Evolutionary conservation across 2,329 filamentous ascomycete species (phyloP), one percentile per base, ranked within the genome.

Genomic region (Tolypocladium inflatum): DNA sequence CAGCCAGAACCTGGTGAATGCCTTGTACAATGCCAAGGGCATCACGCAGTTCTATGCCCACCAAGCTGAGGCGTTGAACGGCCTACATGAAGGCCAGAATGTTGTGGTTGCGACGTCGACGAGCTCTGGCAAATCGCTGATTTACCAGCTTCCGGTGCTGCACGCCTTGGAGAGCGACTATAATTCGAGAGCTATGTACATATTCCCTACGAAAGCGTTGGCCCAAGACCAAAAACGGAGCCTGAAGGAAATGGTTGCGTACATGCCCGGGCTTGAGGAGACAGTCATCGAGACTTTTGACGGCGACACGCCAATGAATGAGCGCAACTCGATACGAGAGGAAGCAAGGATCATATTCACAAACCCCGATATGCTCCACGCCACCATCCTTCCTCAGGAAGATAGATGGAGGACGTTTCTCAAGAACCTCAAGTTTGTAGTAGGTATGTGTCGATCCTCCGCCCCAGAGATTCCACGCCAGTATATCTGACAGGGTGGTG

Each of bases 351-450:
- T 97, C 61, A 93, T 99, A 55, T 97, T 99, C 67, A 99, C 94
- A 0, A 99, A 99, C 65, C 94, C 94, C 0, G 94, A 99, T 67
- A 99, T 97, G 92, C 80, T 99, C 41, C 94, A 99, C 65, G 84
- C 97, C 39, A 95, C 91, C 0, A 95, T 99, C 33, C 74, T 99
- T 4, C 93, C 94, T 0, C 90, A 97, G 67, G 94, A 99, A 74
- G 88, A 91, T 62, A 82, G 83, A 37, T 99, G 94, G 94, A 82
- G 92, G 53, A 84, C 82, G 0, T 97, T 96, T 64, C 72, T 99
- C n/a, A 84, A 90, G 70, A 91, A 96, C 63, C 75, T 99, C 17
- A 89, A 87, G 63, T 97, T 89, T 67, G 92, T 99, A 0, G 94
- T 99, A 9, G 78, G 78, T 80, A 67, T 63, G 77, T 70, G 41